Evolutionary conservation across 352 stramenopile species (phyloP).

Genomic region (Pythium phragmiticola): DNA sequence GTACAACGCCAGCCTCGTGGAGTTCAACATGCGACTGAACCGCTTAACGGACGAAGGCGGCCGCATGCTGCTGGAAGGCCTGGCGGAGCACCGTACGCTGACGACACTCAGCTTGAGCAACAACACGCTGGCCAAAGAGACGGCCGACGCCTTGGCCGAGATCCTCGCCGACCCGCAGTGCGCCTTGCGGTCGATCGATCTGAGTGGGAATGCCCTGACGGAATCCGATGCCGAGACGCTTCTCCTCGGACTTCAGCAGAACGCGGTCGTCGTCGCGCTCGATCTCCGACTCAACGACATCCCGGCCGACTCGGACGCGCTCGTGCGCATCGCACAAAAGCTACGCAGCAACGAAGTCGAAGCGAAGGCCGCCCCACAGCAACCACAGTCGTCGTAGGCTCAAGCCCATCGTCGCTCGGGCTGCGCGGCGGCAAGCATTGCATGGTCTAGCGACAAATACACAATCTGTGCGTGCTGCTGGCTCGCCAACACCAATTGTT

Average conservation of each 20-base stretch:
- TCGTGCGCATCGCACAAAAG: slow-evolving; percentile 70
- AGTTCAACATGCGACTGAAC: slow-evolving; percentile 92
- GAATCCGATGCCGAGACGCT: slow-evolving; percentile 62
- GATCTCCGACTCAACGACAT: slow-evolving; percentile 86
- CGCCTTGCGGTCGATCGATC: slow-evolving; percentile 66
- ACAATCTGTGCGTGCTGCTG: slow-evolving; percentile 33
- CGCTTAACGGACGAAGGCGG: slow-evolving; percentile 90
- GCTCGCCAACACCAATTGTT: slow-evolving; percentile 54
- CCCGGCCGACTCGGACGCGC: slow-evolving; percentile 46
- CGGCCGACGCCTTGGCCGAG: slow-evolving; percentile 59
- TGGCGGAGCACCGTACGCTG: slow-evolving; percentile 65
- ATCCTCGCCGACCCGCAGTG: slow-evolving; percentile 70
- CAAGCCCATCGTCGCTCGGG: slow-evolving; percentile 21
- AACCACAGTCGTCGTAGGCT: neutral
- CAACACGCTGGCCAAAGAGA: slow-evolving; percentile 79
- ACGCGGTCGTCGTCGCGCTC: slow-evolving; percentile 56
- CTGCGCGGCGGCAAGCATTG: slow-evolving; percentile 46
- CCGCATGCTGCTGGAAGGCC: slow-evolving; percentile 84
- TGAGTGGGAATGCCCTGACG: slow-evolving; percentile 78
- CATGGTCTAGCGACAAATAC: slow-evolving; percentile 65
- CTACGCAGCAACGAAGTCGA: slow-evolving; percentile 74
- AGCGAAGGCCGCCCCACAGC: slow-evolving; percentile 29
- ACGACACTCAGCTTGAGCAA: slow-evolving; percentile 83
- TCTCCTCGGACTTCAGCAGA: slow-evolving; percentile 59
- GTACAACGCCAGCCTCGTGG: slow-evolving; percentile 86